A percentile compares a stretch with the other conserved stretches of the same genome.
These are phyloP conservation scores for Tolypocladium ovalisporum DNA, from an alignment of 2,329 filamentous ascomycete genomes.

Conservation along the genomic window DNA sequence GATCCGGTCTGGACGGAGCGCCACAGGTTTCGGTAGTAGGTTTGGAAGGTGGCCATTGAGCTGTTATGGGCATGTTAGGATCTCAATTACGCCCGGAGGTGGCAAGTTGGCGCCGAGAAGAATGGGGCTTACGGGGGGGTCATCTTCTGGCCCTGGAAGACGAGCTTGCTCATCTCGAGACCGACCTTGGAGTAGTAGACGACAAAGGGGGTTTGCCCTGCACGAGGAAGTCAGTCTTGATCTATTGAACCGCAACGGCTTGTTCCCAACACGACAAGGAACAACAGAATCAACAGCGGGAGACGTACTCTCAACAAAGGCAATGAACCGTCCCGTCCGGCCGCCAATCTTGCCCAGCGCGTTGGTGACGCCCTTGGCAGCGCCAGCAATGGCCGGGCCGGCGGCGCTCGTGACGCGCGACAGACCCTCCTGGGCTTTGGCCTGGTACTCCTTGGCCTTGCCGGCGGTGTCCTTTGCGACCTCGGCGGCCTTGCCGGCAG, in stretches of 20 bases:
- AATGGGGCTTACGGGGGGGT: slow-evolving; percentile 68
- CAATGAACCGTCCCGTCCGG: slow-evolving; percentile 66
- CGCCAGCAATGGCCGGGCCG: slow-evolving; percentile 64
- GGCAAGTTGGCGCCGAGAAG: slow-evolving; percentile 4
- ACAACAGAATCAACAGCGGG: not conserved
- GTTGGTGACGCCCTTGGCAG: slow-evolving; percentile 54
- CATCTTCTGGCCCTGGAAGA: slow-evolving; percentile 86
- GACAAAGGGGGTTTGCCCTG: slow-evolving; percentile 76
- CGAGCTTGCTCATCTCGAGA: slow-evolving; percentile 76
- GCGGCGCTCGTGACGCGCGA: slow-evolving; percentile 72
- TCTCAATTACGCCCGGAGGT: not conserved
- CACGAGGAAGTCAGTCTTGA: slow-evolving; percentile 1
- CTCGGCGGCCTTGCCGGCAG: slow-evolving; percentile 27
- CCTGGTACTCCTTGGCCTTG: slow-evolving; percentile 34
- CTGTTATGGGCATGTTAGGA: slow-evolving; percentile 31
- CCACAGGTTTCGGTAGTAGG: slow-evolving; percentile 68
- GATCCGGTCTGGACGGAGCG: slow-evolving; percentile 58
- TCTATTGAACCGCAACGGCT: not conserved
- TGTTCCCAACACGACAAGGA: not conserved
- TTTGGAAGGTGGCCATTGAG: slow-evolving; percentile 70
- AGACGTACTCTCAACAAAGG: slow-evolving; percentile 75
- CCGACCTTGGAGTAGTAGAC: slow-evolving; percentile 88
- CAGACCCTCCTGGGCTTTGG: slow-evolving; percentile 72
- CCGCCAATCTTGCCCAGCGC: slow-evolving; percentile 72
- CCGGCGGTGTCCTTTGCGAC: slow-evolving; percentile 25